Evolutionary conservation across 2,329 filamentous ascomycete species (phyloP).

Genomic region (Sporothrix dimorphospora): DNA sequence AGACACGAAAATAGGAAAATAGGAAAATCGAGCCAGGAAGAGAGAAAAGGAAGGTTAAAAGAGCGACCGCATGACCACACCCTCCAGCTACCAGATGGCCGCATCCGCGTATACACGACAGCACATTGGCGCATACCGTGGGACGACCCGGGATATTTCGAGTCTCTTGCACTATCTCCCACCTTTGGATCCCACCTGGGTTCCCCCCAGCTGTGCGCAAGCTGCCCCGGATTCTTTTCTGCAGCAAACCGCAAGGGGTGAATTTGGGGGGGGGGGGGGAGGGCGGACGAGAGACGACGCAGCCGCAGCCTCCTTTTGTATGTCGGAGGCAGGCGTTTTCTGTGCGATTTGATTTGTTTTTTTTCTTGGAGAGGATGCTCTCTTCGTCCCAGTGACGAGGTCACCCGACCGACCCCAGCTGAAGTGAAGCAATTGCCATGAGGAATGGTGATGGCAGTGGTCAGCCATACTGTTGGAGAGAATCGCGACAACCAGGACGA

Average conservation of each 20-base stretch:
- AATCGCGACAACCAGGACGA: neutral
- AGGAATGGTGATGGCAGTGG: neutral
- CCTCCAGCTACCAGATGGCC: neutral
- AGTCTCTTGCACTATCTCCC: neutral
- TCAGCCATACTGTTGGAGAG: neutral
- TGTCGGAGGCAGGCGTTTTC: no score
- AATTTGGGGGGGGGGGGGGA: neutral
- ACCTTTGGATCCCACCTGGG: neutral
- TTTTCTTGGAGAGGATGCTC: neutral
- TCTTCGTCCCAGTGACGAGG: neutral
- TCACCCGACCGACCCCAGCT: neutral
- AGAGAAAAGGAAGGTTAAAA: neutral
- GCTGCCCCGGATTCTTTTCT: constrained; percentile 10
- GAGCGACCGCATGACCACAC: constrained; percentile 8
- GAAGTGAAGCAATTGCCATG: neutral
- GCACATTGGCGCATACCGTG: neutral
- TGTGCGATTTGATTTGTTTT: neutral
- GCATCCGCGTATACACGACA: neutral
- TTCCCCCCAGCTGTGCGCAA: constrained; percentile 7
- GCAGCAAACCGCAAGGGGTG: neutral
- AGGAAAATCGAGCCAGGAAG: neutral
- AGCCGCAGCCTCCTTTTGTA: neutral
- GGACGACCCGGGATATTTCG: constrained; percentile 9
- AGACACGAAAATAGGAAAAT: neutral
- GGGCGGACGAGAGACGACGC: neutral